A percentile compares a stretch with the other conserved stretches of the same genome.
phyloP scores from a whole-genome alignment of 192 early-diverging fungal genomes.

The Spizellomyces punctatus region DNA sequence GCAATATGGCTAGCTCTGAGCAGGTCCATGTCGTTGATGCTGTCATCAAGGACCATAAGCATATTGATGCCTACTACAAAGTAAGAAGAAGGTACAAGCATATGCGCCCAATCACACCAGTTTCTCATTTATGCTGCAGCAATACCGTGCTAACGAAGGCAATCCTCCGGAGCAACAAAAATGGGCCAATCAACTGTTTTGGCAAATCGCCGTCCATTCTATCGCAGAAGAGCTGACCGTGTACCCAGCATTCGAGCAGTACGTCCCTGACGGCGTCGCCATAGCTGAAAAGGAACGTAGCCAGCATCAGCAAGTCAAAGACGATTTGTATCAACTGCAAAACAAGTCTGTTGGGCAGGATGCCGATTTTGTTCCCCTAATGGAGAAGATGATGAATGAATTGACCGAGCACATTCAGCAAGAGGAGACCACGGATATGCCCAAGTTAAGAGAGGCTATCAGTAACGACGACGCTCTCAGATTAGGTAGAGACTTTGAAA shows the following conservation, averaged over 20 bases:
- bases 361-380: slow-evolving; percentile 13
- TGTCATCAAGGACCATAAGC: slow-evolving; percentile 25
- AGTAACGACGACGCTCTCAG: not conserved
- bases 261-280: slow-evolving; percentile 32
- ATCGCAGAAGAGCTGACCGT: slow-evolving; percentile 44
- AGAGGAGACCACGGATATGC: slow-evolving; percentile 41
- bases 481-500: slow-evolving; percentile 12
- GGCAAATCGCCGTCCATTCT: slow-evolving; percentile 46
- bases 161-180: slow-evolving; percentile 21
- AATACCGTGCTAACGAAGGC: slow-evolving; percentile 17
- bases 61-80: slow-evolving; percentile 21
- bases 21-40: slow-evolving; percentile 1
- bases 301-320: slow-evolving; percentile 45
- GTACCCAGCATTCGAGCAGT: slow-evolving; percentile 43
- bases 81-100: not conserved
- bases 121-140: not conserved
- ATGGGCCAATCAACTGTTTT: slow-evolving; percentile 30
- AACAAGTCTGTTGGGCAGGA: slow-evolving; percentile 18
- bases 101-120: no score
- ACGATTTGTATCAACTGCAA: slow-evolving; percentile 37
- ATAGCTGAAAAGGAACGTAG: slow-evolving; percentile 38
- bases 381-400: slow-evolving; percentile 29
- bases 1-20: no score
- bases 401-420: slow-evolving; percentile 44
- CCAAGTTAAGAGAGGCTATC: slow-evolving; percentile 21